These are phyloP conservation scores for Pythium vanterpoolii DNA, from an alignment of 352 stramenopile genomes.

Conservation along the genomic window DNA sequence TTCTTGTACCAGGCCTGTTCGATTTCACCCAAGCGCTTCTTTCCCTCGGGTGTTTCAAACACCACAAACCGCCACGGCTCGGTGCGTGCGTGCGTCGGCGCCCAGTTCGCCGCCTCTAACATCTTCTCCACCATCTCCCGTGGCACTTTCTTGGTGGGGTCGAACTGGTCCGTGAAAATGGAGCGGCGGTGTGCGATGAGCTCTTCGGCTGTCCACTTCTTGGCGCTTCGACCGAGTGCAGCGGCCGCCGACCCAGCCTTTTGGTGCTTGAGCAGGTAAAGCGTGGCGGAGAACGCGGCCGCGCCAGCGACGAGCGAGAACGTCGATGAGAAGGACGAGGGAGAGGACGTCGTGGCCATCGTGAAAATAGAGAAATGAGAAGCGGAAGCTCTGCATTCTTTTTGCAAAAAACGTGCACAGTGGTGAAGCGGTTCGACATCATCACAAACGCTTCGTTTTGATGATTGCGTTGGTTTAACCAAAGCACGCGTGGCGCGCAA, in stretches of 20 bases:
- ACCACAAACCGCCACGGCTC: slow-evolving; percentile 86
- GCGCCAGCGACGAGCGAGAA: slow-evolving; percentile 20
- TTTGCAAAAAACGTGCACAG: background rate
- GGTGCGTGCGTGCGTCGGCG: slow-evolving; percentile 72
- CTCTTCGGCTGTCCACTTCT: slow-evolving; percentile 62
- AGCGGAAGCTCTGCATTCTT: background rate
- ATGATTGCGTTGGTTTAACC: background rate
- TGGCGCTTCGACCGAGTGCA: background rate
- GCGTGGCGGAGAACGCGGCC: slow-evolving; percentile 15
- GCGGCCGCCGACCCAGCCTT: slow-evolving; percentile 20
- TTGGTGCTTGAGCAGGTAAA: slow-evolving; percentile 25
- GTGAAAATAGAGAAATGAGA: slow-evolving; percentile 8
- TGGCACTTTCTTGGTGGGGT: slow-evolving; percentile 47
- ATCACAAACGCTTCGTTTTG: background rate
- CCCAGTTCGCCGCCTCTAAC: slow-evolving; percentile 79
- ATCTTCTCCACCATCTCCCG: slow-evolving; percentile 68
- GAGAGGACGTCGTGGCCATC: slow-evolving; percentile 11
- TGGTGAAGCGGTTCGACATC: background rate
- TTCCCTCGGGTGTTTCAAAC: slow-evolving; percentile 51
- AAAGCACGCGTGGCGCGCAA: background rate
- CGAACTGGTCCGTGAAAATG: slow-evolving; percentile 72
- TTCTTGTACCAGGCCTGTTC: slow-evolving; percentile 72
- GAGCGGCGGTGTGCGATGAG: slow-evolving; percentile 77
- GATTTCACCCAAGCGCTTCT: slow-evolving; percentile 55
- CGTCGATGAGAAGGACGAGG: slow-evolving; percentile 11